Evolutionary conservation across 1,139 yeast genomes (phyloP), one percentile per base, ranked within the genome.

Genomic region (Kodamaea sp.): DNA sequence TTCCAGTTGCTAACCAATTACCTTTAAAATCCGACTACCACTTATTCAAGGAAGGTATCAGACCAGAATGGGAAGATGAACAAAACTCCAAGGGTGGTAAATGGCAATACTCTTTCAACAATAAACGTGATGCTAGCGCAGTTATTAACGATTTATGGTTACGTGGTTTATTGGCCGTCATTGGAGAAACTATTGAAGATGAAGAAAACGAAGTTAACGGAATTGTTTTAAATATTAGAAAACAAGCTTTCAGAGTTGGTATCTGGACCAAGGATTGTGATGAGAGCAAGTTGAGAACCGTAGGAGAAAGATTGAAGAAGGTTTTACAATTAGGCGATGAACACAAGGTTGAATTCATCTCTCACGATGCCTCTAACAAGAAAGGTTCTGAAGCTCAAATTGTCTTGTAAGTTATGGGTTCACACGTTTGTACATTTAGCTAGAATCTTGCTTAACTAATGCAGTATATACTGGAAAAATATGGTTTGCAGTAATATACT

Each of bases 61-160:
- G 89, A 63, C 99, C 98, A 38, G 97, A 92, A 72, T 92, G 99
- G 99, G 99, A 92, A 73, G 97, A 92, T 65, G 73, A 70, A 37
- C 77, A 80, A 50, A 94, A 94, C 68, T 65, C 89, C 44, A 75
- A 81, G 51, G 98, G 99, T 58, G 98, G 98, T 55, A 88, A 87
- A 68, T 92, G 97, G 96, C 75, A 66, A 52, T 68, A 55, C 46
- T 76, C 87, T 26, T 86, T 79, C 66, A 82, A 78, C 62, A 81
- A 83, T 66, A 81, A 73, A 61, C 78, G 79, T 50, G 84, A 76
- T 46, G 71, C 72, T 41, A 63, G 67, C 39, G 66, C 66, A 29
- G 80, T 80, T 42, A 82, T 88, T 58, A 94, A 90, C 62, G 96
- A 89, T 48, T 76, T 88, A 57, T 94, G 98, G 98, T 80, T 89